Evolutionary conservation across 2,329 filamentous ascomycete species (phyloP).

Genomic region (Colletotrichum sp.): DNA sequence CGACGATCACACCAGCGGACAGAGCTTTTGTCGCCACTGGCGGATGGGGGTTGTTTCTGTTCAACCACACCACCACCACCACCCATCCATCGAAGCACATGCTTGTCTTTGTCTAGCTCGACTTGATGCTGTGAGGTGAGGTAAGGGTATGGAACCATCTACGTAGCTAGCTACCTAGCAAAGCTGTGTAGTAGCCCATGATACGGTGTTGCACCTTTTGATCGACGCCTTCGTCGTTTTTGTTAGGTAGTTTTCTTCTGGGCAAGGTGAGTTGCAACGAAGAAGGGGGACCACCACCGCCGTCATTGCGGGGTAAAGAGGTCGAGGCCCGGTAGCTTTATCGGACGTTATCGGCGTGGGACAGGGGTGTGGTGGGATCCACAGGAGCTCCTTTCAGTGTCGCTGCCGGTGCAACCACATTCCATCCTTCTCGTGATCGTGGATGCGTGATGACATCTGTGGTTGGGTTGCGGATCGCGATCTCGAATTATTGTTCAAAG

Average conservation of each 20-base stretch:
- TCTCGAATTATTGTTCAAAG: neutral
- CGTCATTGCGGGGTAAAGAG: slow-evolving; percentile 20
- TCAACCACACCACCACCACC: neutral
- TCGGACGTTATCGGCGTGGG: slow-evolving; percentile 6
- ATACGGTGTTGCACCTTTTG: neutral
- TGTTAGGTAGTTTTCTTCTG: neutral
- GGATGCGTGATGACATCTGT: neutral
- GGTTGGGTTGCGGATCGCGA: neutral
- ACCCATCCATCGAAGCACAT: neutral
- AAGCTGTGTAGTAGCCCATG: too few species aligned
- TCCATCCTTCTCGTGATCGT: neutral
- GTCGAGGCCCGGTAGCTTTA: neutral
- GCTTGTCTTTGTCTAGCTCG: neutral
- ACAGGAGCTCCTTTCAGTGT: slow-evolving; percentile 1
- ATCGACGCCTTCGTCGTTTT: neutral
- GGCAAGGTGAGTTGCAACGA: neutral
- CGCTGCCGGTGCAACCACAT: neutral
- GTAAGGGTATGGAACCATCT: neutral
- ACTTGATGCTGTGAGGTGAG: neutral
- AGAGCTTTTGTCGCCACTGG: neutral
- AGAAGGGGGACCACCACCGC: neutral
- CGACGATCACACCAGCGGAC: slow-evolving; percentile 4
- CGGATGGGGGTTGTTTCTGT: neutral
- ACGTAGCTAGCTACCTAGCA: neutral
- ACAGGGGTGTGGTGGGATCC: neutral